Evolutionary conservation across 768 basidiomycete genomes (phyloP).

Genomic region (Baorangia bicolor): DNA sequence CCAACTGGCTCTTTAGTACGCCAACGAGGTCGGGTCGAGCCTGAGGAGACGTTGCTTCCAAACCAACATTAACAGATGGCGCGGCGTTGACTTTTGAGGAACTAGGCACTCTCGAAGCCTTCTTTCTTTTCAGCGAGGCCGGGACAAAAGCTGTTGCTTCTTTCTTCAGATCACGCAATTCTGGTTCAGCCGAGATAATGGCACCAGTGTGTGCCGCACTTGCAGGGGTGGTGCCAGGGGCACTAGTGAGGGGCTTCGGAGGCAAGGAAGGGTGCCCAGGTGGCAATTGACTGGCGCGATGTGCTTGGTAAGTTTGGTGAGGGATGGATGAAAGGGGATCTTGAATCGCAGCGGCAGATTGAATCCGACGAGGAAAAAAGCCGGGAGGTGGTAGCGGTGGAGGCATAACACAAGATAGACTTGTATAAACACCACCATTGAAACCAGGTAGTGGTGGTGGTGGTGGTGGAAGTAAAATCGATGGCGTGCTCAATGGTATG

Average conservation of each 20-base stretch:
- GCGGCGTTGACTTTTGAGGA: constrained; percentile 60
- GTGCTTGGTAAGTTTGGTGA: constrained; percentile 76
- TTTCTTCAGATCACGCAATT: constrained; percentile 91
- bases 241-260: constrained; percentile 35
- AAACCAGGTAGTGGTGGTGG: constrained; percentile 15
- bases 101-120: constrained; percentile 34
- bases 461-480: constrained; percentile 18
- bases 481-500: constrained; percentile 17
- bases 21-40: constrained; percentile 67
- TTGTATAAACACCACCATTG: neutral
- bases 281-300: constrained; percentile 46
- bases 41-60: constrained; percentile 28
- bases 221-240: constrained; percentile 44
- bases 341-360: constrained; percentile 56
- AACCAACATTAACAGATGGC: constrained; percentile 45
- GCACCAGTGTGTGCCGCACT: constrained; percentile 46
- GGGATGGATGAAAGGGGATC: constrained; percentile 77
- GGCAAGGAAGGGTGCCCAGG: constrained; percentile 45
- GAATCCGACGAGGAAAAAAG: constrained; percentile 58
- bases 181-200: constrained; percentile 79
- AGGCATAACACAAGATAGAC: constrained; percentile 21
- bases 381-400: constrained; percentile 56
- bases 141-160: constrained; percentile 95
- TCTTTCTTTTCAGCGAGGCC: constrained; percentile 75
- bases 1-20: constrained; percentile 60